Evolutionary conservation across 1,284 basidiomycete genomes (phyloP).

Genomic region (Ganoderma lucidum): DNA sequence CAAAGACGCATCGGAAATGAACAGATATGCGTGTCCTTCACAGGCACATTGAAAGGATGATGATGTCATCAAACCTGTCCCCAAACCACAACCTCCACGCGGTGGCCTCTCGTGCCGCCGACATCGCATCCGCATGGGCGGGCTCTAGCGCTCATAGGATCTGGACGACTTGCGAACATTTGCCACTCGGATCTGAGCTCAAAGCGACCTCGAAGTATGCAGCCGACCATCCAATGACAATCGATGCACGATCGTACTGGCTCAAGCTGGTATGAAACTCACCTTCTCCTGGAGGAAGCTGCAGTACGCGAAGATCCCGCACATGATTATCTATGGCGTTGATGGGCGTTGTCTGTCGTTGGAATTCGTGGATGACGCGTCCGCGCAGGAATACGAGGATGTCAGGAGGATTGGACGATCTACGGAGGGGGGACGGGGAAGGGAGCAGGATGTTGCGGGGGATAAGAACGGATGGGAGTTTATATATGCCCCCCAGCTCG

Average conservation of each 20-base stretch:
- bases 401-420: neutral
- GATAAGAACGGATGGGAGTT: conserved; percentile 18
- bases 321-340: conserved; percentile 58
- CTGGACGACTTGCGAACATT: neutral
- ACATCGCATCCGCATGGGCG: neutral
- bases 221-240: neutral
- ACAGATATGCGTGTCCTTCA: neutral
- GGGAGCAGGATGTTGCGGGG: conserved; percentile 19
- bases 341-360: conserved; percentile 17
- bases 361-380: conserved; percentile 15
- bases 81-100: neutral
- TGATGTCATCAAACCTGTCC: neutral
- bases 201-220: neutral
- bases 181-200: neutral
- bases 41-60: neutral
- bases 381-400: conserved; percentile 5
- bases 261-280: conserved; percentile 34
- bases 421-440: conserved; percentile 4
- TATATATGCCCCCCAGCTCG: conserved; percentile 25
- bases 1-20: conserved; percentile 4
- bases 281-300: conserved; percentile 94
- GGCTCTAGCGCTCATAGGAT: neutral
- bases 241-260: neutral
- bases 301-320: conserved; percentile 96
- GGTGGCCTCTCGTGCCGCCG: neutral